Percentiles rank a stretch among this genome's conserved stretches.
These are phyloP conservation scores for Intubia oerlemansii DNA, from an alignment of 2,329 filamentous ascomycete genomes.

Conservation along the genomic window DNA sequence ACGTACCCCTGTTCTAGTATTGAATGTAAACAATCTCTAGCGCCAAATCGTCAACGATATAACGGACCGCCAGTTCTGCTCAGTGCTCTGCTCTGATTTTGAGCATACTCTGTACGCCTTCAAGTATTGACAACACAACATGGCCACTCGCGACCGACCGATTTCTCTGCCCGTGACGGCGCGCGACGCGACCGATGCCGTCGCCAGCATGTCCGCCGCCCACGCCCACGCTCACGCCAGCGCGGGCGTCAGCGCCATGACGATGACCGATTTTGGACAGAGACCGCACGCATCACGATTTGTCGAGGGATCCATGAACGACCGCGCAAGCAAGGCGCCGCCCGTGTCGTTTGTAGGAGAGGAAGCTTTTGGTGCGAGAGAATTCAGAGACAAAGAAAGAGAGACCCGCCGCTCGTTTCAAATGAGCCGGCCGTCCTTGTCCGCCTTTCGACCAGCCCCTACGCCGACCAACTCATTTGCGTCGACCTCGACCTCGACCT, in stretches of 20 bases:
- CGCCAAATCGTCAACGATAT: no score
- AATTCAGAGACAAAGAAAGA: no score
- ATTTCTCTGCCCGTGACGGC: conserved; percentile 3
- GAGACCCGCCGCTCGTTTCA: conserved; percentile 7
- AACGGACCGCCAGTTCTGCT: no score
- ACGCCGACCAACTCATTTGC: not conserved
- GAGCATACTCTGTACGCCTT: no score
- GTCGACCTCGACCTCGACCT: not conserved
- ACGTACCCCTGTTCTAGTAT: no score
- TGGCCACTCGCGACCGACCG: conserved; percentile 1
- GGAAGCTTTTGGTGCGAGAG: no score
- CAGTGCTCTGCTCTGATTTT: no score
- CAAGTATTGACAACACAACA: no score
- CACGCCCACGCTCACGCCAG: no score
- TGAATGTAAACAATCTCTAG: no score
- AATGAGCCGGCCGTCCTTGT: conserved; percentile 3
- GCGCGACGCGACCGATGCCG: not conserved
- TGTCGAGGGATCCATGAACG: conserved; percentile 72
- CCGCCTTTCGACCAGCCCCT: conserved; percentile 3
- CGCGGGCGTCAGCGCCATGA: not conserved
- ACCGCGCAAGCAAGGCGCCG: conserved; percentile 50
- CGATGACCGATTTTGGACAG: not conserved
- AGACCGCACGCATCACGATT: conserved; percentile 26
- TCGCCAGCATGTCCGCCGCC: no score
- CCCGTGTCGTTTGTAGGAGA: conserved; percentile 41